Evolutionary conservation across 176 grass and related monocot species (phyloP).

Genomic region (Bonia amplexicaulis): DNA sequence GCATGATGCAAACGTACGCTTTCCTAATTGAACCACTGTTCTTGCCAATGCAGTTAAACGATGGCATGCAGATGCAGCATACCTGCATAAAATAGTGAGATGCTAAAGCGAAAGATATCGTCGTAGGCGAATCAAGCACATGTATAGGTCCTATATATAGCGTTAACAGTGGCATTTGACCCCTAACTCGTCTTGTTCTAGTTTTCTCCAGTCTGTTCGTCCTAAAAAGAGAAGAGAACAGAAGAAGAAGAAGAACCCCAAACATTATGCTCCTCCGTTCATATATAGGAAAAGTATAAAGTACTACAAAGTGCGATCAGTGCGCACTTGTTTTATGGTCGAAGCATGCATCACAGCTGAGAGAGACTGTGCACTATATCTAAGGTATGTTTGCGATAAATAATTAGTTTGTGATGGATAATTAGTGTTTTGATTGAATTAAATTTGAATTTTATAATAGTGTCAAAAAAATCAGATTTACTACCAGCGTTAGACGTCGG

Average conservation of each 20-base stretch:
- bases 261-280: too few species aligned
- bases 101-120: constrained; percentile 11
- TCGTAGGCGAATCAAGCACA: neutral
- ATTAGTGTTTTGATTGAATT: too few species aligned
- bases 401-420: too few species aligned
- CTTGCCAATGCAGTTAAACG: neutral
- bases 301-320: neutral
- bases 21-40: neutral
- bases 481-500: too few species aligned
- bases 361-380: too few species aligned
- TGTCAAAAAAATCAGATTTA: too few species aligned
- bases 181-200: neutral
- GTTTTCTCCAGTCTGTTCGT: neutral
- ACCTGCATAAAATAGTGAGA: neutral
- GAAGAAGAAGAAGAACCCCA: neutral
- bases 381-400: too few species aligned
- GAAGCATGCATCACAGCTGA: too few species aligned
- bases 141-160: neutral
- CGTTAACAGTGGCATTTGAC: neutral
- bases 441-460: too few species aligned
- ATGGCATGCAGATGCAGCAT: neutral
- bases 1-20: neutral
- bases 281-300: neutral
- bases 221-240: neutral
- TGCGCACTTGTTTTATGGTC: neutral